A percentile compares a stretch with the other conserved stretches of the same genome.
Conservation (phyloP, 2,329 filamentous ascomycete species). For the Exutisphaerella laricina region DNA sequence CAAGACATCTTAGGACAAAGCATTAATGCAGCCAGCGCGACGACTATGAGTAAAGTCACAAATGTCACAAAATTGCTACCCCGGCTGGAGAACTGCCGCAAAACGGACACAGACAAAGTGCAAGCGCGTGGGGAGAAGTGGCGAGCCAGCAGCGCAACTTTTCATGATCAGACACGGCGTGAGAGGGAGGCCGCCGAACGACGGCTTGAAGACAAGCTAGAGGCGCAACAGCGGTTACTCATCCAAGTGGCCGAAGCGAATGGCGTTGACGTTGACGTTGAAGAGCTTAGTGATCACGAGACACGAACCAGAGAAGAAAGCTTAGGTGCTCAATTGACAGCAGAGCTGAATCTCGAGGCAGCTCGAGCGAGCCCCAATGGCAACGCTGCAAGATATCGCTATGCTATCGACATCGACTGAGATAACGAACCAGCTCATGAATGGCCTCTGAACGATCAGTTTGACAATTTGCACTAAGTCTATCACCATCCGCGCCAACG, state of each 20-base stretch:
- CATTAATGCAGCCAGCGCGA: constrained; percentile 25
- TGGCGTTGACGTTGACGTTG: constrained; percentile 21
- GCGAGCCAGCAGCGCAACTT: constrained; percentile 37
- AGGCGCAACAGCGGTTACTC: constrained; percentile 28
- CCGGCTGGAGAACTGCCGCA: constrained; percentile 38
- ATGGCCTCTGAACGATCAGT: neutral
- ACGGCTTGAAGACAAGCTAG: constrained; percentile 31
- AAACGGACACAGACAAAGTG: constrained; percentile 32
- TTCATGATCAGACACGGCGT: constrained; percentile 35
- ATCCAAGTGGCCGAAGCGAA: constrained; percentile 25
- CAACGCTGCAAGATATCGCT: neutral
- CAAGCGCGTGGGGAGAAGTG: constrained; percentile 37
- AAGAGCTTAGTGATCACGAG: constrained; percentile 15
- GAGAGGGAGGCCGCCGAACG: constrained; percentile 35
- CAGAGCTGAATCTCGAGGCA: constrained; percentile 26
- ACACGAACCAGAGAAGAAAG: constrained; percentile 19
- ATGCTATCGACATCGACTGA: constrained; percentile 18
- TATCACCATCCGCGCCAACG: constrained; percentile 63
- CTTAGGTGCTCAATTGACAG: constrained; percentile 25
- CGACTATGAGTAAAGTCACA: constrained; percentile 23
- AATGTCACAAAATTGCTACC: constrained; percentile 34
- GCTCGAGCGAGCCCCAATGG: constrained; percentile 12
- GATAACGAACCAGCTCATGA: neutral
- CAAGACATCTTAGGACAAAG: constrained; percentile 26
- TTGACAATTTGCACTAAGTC: neutral